Evolutionary conservation across 2,329 filamentous ascomycete species (phyloP), one percentile per base, ranked within the genome.

Genomic region (Alternaria sp.): DNA sequence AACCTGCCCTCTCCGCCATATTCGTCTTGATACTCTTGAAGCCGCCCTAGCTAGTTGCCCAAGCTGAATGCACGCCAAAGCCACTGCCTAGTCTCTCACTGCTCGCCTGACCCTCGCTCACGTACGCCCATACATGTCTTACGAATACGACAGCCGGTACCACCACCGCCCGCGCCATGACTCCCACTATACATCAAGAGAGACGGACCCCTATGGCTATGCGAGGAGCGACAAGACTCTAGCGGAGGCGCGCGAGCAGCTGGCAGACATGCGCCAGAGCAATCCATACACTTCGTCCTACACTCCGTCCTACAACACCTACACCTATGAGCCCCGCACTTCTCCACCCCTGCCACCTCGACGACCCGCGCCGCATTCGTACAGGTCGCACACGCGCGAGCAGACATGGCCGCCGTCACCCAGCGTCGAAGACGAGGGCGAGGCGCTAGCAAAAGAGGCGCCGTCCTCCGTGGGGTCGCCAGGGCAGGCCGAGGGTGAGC

Each of bases 371-470:
- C 61, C 71, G 28, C 57, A 60, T 19, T 61, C 69, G 60, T 60
- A 71, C 59, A 73, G 66, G 44, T 68, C 66, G 8, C 60, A 59
- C 68, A 17, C 53, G 23, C 67, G 64, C 62, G 73, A 61, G 53
- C 49, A 65, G 15, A 72, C 77, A 63, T 84, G 83, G 74, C 89
- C 90, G 6, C 90, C 90, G 2, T 83, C 84, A 17, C 89, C 91
- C 5, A 88, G 79, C 36, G 90, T 90, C 51, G 91, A 94, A 76
- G 91, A 93, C 74, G 91, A 93, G 76, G 81, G 76, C 15, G 84
- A 82, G 13, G 87, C 90, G 8, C 78, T 92, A 40, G 86, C 85
- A 6, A 88, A 85, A 74, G 91, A 93, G 74, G 79, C 87, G 70
- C 83, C 83, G 25, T 72, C 77, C 46, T 79, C 79, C 26, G 65